Evolutionary conservation across 768 basidiomycete genomes (phyloP), one percentile per base, ranked within the genome.

Genomic region (Mrakia frigida): DNA sequence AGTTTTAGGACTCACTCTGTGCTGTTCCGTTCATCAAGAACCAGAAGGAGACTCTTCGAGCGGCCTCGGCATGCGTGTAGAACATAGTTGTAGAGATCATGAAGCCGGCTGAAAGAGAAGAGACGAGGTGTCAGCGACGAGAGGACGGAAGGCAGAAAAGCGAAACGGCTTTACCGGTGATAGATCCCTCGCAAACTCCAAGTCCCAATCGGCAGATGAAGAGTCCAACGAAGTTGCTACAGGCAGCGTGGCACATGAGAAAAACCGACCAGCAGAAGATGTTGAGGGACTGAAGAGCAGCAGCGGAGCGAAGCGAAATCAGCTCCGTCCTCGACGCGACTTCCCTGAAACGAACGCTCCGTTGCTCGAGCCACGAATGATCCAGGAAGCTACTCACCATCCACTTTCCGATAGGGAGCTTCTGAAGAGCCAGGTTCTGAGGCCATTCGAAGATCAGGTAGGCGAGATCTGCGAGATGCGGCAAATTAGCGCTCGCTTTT

Each of bases 361-460:
- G n/a, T 43, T 21, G 31, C 56, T 63, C 18, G 69, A 76, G n/a
- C n/a, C n/a, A n/a, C n/a, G n/a, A n/a, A n/a, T n/a, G n/a, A n/a
- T n/a, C n/a, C 81, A 77, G 39, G 41, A 81, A 75, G 75, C 81
- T 81, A 41, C 56, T 60, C 33, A 73, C 39, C 75, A 81, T 80
- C 79, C 79, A 80, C 41, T 78, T 79, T 25, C 80, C 80, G 10
- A 78, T 76, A 35, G 80, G 80, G 31, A 81, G 80, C 33, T 71
- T 69, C 39, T 81, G 81, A 10, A 81, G 74, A n/a, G 80, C 80
- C 21, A 78, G 59, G 33, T 78, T 78, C 50, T 81, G 81, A 25
- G 81, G 81, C 71, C 77, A 81, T 73, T 81, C 80, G 56, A 80
- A 79, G 50, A 79, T 56, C 31, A 81, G 72, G 75, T 81, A 81